Evolutionary conservation across 139 green algal genomes (phyloP).

Genomic region (Astrephomene gubernaculifera): DNA sequence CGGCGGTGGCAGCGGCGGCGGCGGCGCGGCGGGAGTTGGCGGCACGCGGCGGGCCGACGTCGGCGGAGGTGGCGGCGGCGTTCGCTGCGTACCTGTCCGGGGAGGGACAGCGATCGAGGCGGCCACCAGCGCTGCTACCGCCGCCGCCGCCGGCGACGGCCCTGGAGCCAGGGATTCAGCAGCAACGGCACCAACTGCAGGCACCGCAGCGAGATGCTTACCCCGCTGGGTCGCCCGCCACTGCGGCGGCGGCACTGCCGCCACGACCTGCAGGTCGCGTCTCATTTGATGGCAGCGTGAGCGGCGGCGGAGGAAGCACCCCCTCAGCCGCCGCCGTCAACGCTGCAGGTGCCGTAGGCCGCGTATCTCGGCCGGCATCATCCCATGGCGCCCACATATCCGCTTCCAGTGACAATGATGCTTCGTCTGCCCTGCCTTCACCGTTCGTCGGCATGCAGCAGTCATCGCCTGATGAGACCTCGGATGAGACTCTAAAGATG

Average conservation of each 20-base stretch:
- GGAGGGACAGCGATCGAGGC: background rate
- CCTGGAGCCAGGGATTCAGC: background rate
- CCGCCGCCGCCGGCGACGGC: background rate
- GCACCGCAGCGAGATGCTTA: background rate
- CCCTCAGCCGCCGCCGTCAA: too few relatives aligned
- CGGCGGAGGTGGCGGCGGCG: slow-evolving; percentile 8
- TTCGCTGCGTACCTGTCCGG: slow-evolving; percentile 17
- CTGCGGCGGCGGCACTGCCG: too few relatives aligned
- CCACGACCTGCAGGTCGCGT: background rate
- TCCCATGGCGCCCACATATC: too few relatives aligned
- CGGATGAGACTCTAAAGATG: too few relatives aligned
- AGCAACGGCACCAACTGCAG: background rate
- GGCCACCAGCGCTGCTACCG: background rate
- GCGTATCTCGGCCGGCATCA: too few relatives aligned
- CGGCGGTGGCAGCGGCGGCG: background rate
- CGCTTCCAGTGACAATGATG: too few relatives aligned
- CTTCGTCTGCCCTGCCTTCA: too few relatives aligned
- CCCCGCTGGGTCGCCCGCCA: background rate
- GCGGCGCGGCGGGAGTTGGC: background rate
- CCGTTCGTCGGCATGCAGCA: too few relatives aligned
- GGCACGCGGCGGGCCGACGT: background rate
- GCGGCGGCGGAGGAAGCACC: background rate
- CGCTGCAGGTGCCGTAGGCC: too few relatives aligned
- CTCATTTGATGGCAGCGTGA: too few relatives aligned
- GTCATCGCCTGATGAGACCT: too few relatives aligned